A percentile compares a stretch with the other conserved stretches of the same genome.
Conservation (phyloP, 805 yeast species). For the Saccharomycopsis lassenensis region DNA sequence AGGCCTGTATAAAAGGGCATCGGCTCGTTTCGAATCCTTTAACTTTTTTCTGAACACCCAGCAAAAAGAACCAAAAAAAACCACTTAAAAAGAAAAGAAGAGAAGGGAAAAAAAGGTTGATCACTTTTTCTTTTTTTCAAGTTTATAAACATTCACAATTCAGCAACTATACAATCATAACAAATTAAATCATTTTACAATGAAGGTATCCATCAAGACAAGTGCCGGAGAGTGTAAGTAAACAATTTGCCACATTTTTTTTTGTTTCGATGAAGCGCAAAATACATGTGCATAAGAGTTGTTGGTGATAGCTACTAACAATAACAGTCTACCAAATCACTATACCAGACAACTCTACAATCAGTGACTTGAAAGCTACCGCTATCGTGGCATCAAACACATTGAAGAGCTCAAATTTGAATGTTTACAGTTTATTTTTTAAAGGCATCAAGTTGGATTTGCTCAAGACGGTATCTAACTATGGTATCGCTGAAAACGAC, state of each 20-base stretch:
- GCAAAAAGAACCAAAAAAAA: too few species aligned
- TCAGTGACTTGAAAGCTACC: slow-evolving; percentile 37
- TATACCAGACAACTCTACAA: slow-evolving; percentile 42
- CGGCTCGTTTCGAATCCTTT: too few species aligned
- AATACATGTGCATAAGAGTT: neutral
- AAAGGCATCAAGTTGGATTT: slow-evolving; percentile 15
- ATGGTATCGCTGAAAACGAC: slow-evolving; percentile 12
- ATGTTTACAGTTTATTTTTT: slow-evolving; percentile 12
- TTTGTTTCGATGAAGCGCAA: neutral
- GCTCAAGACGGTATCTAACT: slow-evolving; percentile 12
- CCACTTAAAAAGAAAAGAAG: too few species aligned
- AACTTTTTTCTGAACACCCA: too few species aligned
- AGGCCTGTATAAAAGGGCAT: too few species aligned
- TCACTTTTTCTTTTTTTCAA: too few species aligned
- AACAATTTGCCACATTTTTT: neutral
- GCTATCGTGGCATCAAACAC: slow-evolving; percentile 32
- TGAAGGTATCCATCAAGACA: slow-evolving; percentile 41
- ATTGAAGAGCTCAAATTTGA: slow-evolving; percentile 7
- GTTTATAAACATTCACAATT: too few species aligned
- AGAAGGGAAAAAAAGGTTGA: too few species aligned
- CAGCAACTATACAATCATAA: too few species aligned
- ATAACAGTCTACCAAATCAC: slow-evolving; percentile 30
- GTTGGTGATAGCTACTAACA: slow-evolving; percentile 5
- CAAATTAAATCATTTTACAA: too few species aligned
- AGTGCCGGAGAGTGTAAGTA: slow-evolving; percentile 28